A percentile compares a stretch with the other conserved stretches of the same genome.
These are phyloP conservation scores for Phytophthora palmivora DNA, from an alignment of 352 stramenopile species.

Conservation along the genomic window DNA sequence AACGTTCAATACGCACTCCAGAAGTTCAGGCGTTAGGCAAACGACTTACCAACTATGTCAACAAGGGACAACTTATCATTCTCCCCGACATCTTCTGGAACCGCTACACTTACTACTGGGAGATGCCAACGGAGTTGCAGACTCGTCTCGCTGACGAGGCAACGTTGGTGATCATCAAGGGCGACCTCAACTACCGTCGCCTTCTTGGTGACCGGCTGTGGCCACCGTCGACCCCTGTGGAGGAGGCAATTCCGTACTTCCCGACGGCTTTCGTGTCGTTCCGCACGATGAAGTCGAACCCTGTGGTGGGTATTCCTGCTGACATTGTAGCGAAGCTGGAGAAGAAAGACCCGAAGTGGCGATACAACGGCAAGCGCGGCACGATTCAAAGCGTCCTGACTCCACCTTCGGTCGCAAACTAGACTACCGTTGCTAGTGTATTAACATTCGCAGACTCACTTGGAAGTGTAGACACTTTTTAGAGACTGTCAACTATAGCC, in stretches of 20 bases:
- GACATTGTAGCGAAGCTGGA: conserved; percentile 53
- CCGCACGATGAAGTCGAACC: conserved; percentile 79
- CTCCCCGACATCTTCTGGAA: conserved; percentile 69
- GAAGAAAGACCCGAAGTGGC: conserved; percentile 62
- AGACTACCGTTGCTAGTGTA: no score
- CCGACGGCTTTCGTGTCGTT: conserved; percentile 69
- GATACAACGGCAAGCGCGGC: conserved; percentile 71
- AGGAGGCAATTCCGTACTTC: conserved; percentile 87
- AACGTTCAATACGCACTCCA: conserved; percentile 22
- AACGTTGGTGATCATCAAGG: conserved; percentile 96
- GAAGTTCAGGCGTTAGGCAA: conserved; percentile 57
- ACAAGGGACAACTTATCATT: conserved; percentile 32
- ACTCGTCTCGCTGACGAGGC: conserved; percentile 39
- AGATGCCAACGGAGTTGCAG: conserved; percentile 53
- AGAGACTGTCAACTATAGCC: no score
- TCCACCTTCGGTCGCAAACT: no score
- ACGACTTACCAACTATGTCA: conserved; percentile 46
- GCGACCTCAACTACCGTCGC: conserved; percentile 98
- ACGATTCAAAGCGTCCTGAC: conserved; percentile 75
- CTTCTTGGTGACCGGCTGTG: conserved; percentile 95
- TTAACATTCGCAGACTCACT: no score
- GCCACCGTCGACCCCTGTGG: conserved; percentile 84
- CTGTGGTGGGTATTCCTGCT: conserved; percentile 58
- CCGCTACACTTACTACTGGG: conserved; percentile 76
- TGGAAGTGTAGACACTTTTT: no score